phyloP scores from a whole-genome alignment of 1,284 basidiomycete species.

The Coniophora puteana region DNA sequence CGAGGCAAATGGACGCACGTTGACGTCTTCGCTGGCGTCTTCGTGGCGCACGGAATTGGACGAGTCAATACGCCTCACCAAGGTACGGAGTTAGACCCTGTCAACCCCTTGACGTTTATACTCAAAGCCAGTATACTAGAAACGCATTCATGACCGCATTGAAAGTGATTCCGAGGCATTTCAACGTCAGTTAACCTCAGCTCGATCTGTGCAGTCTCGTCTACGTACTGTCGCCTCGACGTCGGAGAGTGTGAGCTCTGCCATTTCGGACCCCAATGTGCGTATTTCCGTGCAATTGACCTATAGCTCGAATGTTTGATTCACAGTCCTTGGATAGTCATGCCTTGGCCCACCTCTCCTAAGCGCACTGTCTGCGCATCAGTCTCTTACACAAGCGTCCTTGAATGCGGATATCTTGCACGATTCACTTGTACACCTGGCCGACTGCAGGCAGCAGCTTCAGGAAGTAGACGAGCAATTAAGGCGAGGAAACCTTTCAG shows the following conservation, averaged over 20 bases:
- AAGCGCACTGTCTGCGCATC: constrained; percentile 48
- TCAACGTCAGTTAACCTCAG: constrained; percentile 56
- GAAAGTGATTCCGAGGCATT: constrained; percentile 59
- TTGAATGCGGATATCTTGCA: constrained; percentile 48
- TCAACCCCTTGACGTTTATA: constrained; percentile 1
- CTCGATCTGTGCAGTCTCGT: constrained; percentile 60
- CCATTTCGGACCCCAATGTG: constrained; percentile 59
- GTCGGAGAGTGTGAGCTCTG: constrained; percentile 46
- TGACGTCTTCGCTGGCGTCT: constrained; percentile 55
- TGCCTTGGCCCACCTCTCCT: constrained; percentile 62
- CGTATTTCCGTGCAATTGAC: constrained; percentile 10
- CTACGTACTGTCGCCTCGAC: constrained; percentile 47
- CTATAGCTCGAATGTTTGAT: constrained; percentile 4
- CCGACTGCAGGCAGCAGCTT: constrained; percentile 45
- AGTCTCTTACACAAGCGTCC: constrained; percentile 55
- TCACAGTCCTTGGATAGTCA: constrained; percentile 39
- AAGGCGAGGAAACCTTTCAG: constrained; percentile 54
- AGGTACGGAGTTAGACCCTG: constrained; percentile 38
- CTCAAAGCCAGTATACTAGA: constrained; percentile 33
- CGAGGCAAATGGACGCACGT: constrained; percentile 47
- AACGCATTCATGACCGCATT: constrained; percentile 64
- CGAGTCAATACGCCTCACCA: constrained; percentile 59
- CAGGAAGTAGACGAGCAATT: constrained; percentile 40
- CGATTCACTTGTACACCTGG: constrained; percentile 50
- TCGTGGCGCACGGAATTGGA: constrained; percentile 73